Conservation (phyloP, 495 filamentous ascomycete genomes). For the Saxophila tyrrhenica region DNA sequence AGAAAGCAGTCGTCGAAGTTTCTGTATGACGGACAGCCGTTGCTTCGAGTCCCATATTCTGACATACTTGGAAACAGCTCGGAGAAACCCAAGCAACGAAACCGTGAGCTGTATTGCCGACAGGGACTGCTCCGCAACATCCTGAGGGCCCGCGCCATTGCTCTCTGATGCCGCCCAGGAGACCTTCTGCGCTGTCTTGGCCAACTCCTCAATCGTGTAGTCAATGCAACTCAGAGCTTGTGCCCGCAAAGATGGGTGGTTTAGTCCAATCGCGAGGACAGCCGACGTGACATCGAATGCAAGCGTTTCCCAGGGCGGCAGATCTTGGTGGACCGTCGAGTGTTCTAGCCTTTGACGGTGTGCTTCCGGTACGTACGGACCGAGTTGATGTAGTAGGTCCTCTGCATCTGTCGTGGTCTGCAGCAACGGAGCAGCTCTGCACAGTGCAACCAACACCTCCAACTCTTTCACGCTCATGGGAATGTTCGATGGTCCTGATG, state of each 20-base stretch:
- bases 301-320: constrained; percentile 83
- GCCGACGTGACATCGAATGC: constrained; percentile 67
- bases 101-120: constrained; percentile 58
- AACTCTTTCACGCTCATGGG: constrained; percentile 59
- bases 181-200: constrained; percentile 30
- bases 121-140: constrained; percentile 49
- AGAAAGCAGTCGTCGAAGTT: constrained; percentile 59
- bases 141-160: constrained; percentile 33
- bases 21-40: constrained; percentile 56
- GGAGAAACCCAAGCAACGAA: constrained; percentile 78
- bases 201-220: constrained; percentile 45
- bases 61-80: constrained; percentile 62
- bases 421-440: constrained; percentile 69
- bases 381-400: constrained; percentile 59
- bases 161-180: constrained; percentile 30
- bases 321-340: constrained; percentile 69
- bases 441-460: constrained; percentile 78
- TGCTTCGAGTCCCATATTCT: constrained; percentile 68
- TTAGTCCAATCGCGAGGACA: constrained; percentile 63
- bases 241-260: constrained; percentile 53
- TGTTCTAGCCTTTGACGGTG: constrained; percentile 62
- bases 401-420: constrained; percentile 55
- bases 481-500: constrained; percentile 6
- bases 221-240: constrained; percentile 48
- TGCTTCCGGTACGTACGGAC: constrained; percentile 72